A percentile compares a stretch with the other conserved stretches of the same genome.
phyloP scores from a whole-genome alignment of 1,284 basidiomycete species.

The Puccinia coronata region DNA sequence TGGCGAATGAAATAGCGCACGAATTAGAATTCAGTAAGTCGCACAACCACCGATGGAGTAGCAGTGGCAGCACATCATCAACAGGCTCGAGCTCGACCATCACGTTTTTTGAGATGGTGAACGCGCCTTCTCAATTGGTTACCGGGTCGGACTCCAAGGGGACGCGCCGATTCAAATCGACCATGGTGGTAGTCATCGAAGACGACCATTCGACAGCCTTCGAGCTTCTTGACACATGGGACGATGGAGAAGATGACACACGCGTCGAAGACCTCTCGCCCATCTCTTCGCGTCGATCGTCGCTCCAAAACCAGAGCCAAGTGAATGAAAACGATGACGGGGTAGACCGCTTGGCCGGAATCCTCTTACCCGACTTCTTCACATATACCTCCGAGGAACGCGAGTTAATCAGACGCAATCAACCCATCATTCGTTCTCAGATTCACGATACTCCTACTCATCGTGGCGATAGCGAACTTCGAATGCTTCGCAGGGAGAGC shows the following conservation, averaged over 20 bases:
- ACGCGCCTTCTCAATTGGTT: neutral
- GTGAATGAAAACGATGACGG: neutral
- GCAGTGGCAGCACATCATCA: no score
- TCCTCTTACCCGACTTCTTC: conserved; percentile 16
- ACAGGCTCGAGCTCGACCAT: neutral
- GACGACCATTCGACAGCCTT: neutral
- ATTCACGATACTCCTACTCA: no score
- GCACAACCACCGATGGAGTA: neutral
- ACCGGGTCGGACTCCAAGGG: neutral
- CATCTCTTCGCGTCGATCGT: neutral
- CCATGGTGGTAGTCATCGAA: neutral
- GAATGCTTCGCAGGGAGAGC: no score
- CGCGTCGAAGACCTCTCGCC: neutral
- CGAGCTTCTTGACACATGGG: neutral
- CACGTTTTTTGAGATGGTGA: conserved; percentile 23
- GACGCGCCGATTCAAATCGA: neutral
- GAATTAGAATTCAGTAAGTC: no score
- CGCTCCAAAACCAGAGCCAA: neutral
- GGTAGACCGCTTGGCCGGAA: neutral
- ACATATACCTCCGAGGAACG: conserved; percentile 11
- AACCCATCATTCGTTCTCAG: conserved; percentile 10
- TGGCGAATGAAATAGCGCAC: no score
- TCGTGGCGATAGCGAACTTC: no score
- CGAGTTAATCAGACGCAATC: neutral
- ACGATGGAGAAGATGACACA: no score